Base-by-base conservation (phyloP, 2,329 filamentous ascomycete genomes). In the Sporothrix inflata region DNA sequence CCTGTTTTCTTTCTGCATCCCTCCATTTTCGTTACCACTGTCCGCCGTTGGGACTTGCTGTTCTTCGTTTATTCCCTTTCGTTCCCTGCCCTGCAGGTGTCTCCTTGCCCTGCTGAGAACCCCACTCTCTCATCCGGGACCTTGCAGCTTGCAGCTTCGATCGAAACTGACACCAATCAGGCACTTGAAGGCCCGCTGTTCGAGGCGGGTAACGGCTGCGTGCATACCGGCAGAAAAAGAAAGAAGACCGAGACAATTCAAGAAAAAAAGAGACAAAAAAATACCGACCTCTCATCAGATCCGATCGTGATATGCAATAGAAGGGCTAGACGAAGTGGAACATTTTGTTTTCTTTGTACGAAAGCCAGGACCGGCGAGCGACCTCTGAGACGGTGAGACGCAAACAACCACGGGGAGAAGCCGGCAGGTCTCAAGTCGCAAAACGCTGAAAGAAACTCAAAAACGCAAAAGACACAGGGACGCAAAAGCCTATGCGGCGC, bases 111-210 rank as follows among this genome's bases (percentile, higher is more conserved):
- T 38, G 34, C 14, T 40, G 21, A 69, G 6, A 42, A 55, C 71
- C 27, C 71, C 71, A 69, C 69, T 45, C 57, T 66, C 60, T 49
- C 24, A 19, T 34, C 30, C 69, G 71, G 68, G 71, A 73, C 69
- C 73, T 72, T 74, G 71, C 71, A 74, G 63, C 69, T 70, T 73
- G 69, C 69, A 73, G 53, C 72, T 38, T 66, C 72, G 49, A 70
- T 66, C 69, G 70, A 51, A 60, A 57, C 72, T 53, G 69, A 53
- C 55, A 71, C 55, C 66, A 69, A 69, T 55, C 40, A 53, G 45
- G 63, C 53, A 47, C 30, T 71, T 42, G n/a, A 30, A 47, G 42
- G 51, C 53, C 61, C 51, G 51, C 65, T 57, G 49, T 34, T 55
- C 51, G 21, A 57, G 34, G 21, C 34, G 38, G 42, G 9, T 40